Evolutionary conservation across 2,329 filamentous ascomycete genomes (phyloP).

Genomic region (Penicillium freii): DNA sequence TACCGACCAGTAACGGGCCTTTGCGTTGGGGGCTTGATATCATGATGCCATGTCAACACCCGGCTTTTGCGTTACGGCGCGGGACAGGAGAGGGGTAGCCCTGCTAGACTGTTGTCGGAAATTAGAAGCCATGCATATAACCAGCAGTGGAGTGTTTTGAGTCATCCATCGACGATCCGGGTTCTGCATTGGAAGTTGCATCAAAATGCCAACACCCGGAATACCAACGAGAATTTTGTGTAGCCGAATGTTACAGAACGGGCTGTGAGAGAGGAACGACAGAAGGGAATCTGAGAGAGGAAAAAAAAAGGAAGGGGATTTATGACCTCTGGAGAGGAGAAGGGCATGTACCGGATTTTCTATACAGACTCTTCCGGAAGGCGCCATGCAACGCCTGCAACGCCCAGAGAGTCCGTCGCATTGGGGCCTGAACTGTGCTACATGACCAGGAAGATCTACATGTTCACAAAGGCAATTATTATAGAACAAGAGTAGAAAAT

Average conservation of each 20-base stretch:
- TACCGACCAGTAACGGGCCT: neutral
- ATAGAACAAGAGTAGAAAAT: neutral
- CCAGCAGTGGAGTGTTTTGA: neutral
- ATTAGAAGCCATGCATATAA: too few relatives aligned
- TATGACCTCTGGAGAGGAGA: neutral
- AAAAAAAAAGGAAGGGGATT: too few relatives aligned
- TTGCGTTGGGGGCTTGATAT: neutral
- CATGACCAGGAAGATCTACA: too few relatives aligned
- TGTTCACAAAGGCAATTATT: neutral
- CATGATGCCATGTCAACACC: neutral
- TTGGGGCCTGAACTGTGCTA: too few relatives aligned
- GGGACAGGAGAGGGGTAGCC: too few relatives aligned
- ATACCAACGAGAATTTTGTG: neutral
- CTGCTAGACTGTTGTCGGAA: neutral
- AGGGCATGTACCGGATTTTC: neutral
- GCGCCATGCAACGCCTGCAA: too few relatives aligned
- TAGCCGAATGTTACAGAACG: neutral
- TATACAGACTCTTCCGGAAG: neutral
- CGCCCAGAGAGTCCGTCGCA: neutral
- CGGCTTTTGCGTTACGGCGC: neutral
- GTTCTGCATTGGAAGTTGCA: neutral
- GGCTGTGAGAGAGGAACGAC: too few relatives aligned
- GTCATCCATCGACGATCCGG: neutral
- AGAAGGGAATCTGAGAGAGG: too few relatives aligned
- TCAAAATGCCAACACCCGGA: neutral